Evolutionary conservation across 352 stramenopile species (phyloP).

Genomic region (Heterotrichella gracilis): DNA sequence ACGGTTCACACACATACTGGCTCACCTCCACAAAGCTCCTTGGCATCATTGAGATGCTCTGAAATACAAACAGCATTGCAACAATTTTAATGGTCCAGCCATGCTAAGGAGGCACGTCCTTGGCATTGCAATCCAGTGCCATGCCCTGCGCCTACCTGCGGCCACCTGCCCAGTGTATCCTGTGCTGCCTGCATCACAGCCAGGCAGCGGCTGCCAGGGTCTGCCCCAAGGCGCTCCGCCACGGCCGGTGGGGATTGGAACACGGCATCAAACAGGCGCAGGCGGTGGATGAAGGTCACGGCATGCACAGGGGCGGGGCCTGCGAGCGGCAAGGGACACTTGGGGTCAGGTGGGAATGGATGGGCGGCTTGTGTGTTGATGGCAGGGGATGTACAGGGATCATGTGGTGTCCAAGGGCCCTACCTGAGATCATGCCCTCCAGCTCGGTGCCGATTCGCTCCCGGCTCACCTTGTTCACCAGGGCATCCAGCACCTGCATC

Average conservation of each 20-base stretch:
- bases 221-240: too few relatives aligned
- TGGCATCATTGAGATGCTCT: too few relatives aligned
- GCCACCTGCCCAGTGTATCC: too few relatives aligned
- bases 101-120: too few relatives aligned
- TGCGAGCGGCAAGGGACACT: not conserved
- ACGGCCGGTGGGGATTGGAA: not conserved
- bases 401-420: conserved; percentile 29
- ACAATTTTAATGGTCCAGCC: too few relatives aligned
- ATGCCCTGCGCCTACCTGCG: too few relatives aligned
- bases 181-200: too few relatives aligned
- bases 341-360: not conserved
- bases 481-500: conserved; percentile 35
- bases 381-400: conserved; percentile 27
- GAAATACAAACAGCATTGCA: too few relatives aligned
- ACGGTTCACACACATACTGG: not conserved
- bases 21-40: not conserved
- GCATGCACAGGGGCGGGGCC: not conserved
- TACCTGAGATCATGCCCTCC: conserved; percentile 31
- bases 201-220: too few relatives aligned
- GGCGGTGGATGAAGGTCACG: not conserved
- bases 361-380: conserved; percentile 25
- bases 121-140: too few relatives aligned
- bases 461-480: conserved; percentile 41
- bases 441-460: conserved; percentile 51
- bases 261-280: not conserved